Evolutionary conservation across 2,329 filamentous ascomycete genomes (phyloP).

Genomic region (Colletotrichum kahawae): DNA sequence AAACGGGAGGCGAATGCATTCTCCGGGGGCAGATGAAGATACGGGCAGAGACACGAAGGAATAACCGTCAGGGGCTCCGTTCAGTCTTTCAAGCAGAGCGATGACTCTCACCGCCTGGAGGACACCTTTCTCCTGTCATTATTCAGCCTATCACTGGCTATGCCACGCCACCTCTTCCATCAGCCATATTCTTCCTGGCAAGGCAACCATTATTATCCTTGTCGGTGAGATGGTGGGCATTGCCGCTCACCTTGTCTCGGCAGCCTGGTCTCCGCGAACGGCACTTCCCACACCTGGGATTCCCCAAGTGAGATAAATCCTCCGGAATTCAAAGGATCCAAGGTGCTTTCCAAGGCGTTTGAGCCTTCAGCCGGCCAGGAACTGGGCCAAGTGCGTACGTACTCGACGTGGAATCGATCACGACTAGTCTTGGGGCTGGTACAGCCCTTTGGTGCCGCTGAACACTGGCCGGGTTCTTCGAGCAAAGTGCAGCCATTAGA

Average conservation of each 20-base stretch:
- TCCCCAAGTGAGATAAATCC: background rate
- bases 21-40: background rate
- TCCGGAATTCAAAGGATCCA: background rate
- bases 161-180: conserved; percentile 7
- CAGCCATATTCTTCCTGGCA: background rate
- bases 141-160: conserved; percentile 2
- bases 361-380: background rate
- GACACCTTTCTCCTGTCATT: background rate
- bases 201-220: conserved; percentile 13
- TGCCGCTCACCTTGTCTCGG: conserved; percentile 10
- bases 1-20: background rate
- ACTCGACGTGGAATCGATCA: background rate
- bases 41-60: background rate
- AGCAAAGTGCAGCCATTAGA: background rate
- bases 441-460: background rate
- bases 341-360: background rate
- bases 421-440: background rate
- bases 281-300: background rate
- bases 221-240: conserved; percentile 15
- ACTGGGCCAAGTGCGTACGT: background rate
- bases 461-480: background rate
- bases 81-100: background rate
- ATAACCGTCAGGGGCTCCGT: background rate
- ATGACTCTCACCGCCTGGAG: background rate
- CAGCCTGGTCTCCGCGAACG: background rate